Evolutionary conservation across 768 basidiomycete species (phyloP), one percentile per base, ranked within the genome.

Genomic region (Termitomyces sp.): DNA sequence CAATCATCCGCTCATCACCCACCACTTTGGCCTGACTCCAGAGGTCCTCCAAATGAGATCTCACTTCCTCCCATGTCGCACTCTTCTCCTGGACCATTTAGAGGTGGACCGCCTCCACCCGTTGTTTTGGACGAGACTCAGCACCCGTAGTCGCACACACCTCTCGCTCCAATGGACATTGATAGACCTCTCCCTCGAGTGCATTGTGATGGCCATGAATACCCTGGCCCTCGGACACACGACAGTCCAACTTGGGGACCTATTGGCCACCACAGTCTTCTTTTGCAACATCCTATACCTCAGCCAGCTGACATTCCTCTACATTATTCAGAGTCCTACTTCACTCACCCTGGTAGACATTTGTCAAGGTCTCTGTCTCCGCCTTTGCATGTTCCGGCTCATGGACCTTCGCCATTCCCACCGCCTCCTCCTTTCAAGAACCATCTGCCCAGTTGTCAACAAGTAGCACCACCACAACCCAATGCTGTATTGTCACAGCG

Each of bases 61-160:
- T 76, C 81, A 3, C 78, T 90, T 3, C 87, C 89, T 3, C 84
- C 85, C 8, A 87, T 89, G 1, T 82, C 86, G 48, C 81, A 81
- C n/a, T 79, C 81, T 11, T 85, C 85, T 1, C 88, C 90, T 0
- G 84, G 84, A 18, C 92, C 92, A 13, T 94, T 92, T 78, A 77
- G 92, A 63, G 91, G 91, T 38, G 90, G 91, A 2, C 89, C 90
- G 3, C 92, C 91, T 0, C 91, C 92, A 7, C 91, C 92, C 12
- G 88, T 93, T 42, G 81, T 90, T 55, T 74, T 93, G 9, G 91
- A 92, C 62, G 92, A 93, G 66, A 78, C 78, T 8, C 82, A 88
- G n/a, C 89, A 90, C 57, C 70, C 78, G 0, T 82, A 84, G 9
- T 83, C 85, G 4, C 89, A 90, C 63, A 84, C 89, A 0, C 88